phyloP scores from a whole-genome alignment of 108 stramenopile genomes.

The Pseudonitzschia pungens region DNA sequence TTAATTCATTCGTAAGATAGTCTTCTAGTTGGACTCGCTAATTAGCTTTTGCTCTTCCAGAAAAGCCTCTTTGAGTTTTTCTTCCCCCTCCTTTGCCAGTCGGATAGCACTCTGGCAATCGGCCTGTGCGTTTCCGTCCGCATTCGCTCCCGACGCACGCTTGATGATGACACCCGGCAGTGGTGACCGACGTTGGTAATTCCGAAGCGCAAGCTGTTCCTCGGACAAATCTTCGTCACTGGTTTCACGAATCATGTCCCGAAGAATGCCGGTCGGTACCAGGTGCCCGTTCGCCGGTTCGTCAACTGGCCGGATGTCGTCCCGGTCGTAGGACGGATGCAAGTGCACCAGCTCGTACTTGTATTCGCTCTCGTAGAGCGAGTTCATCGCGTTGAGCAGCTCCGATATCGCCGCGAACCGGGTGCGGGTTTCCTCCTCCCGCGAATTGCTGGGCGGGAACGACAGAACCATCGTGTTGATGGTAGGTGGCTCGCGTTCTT shows the following conservation, averaged over 20 bases:
- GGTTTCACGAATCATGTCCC: constrained; percentile 51
- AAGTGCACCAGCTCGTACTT: constrained; percentile 63
- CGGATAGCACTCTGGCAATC: constrained; percentile 43
- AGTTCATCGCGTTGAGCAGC: constrained; percentile 60
- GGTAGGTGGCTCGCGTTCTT: no score
- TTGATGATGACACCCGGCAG: constrained; percentile 67
- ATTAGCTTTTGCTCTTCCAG: constrained; percentile 44
- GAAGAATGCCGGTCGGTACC: constrained; percentile 63
- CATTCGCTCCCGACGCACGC: constrained; percentile 27
- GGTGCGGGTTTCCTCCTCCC: constrained; percentile 28
- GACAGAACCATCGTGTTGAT: constrained; percentile 54
- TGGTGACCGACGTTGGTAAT: constrained; percentile 71
- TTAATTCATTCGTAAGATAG: no score
- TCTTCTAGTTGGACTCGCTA: background rate
- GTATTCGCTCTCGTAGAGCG: constrained; percentile 57
- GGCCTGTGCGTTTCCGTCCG: constrained; percentile 13
- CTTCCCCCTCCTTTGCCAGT: constrained; percentile 46
- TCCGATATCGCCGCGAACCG: constrained; percentile 70
- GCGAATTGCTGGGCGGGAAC: constrained; percentile 38
- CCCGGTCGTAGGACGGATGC: constrained; percentile 65
- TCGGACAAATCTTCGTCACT: constrained; percentile 42
- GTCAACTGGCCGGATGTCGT: constrained; percentile 33
- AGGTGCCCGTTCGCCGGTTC: constrained; percentile 47
- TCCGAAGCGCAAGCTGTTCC: constrained; percentile 50
- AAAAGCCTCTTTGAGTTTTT: constrained; percentile 40